Base-by-base conservation (phyloP, 345 rosid genomes). In the Euphorbia pulcherrima region DNA sequence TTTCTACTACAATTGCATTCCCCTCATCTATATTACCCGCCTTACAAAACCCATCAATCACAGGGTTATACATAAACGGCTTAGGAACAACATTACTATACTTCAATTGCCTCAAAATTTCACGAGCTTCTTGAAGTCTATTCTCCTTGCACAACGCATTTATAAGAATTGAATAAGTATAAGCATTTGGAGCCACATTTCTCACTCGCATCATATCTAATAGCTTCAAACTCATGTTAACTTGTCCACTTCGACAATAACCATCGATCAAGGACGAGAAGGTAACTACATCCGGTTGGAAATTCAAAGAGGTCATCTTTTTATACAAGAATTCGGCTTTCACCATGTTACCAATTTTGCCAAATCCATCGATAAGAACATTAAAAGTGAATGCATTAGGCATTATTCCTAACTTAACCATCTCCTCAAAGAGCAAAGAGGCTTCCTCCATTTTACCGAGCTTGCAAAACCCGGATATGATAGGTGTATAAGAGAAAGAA, bases 11-110 rank as follows among this genome's bases (percentile, higher is more conserved):
- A 68, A 90, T 82, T 18, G 28, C 64, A 78, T 85, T 93, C 52
- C 92, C 98, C 83, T 93, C 90, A 37, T 85, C 87, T 72, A 93
- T 73, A 73, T 90, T 93, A 21, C 98, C 98, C 41, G 90, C 88
- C 78, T 93, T 93, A 82, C 94, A 93, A 73, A 84, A 82, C 63
- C 93, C 96, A 74, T 93, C 98, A 76, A 93, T 86, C 69, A 90
- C 89, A 64, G 97, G 97, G 77, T 93, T 93, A 82, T 81, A 93
- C 39, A 90, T 71, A 81, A 93, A 93, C 10, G 98, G 83, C 68
- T 85, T 83, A 0, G 89, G 79, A 55, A 80, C 57, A 23, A 86
- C 46, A 64, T 79, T 76, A 40, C 67, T 82, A 74, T 67, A 35
- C 61, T 79, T 85, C 80, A 93, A 69, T 69, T 82, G 86, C 68